A percentile compares a stretch with the other conserved stretches of the same genome.
phyloP scores from a whole-genome alignment of 1,139 yeast genomes.

The Yamadazyma conglobata region DNA sequence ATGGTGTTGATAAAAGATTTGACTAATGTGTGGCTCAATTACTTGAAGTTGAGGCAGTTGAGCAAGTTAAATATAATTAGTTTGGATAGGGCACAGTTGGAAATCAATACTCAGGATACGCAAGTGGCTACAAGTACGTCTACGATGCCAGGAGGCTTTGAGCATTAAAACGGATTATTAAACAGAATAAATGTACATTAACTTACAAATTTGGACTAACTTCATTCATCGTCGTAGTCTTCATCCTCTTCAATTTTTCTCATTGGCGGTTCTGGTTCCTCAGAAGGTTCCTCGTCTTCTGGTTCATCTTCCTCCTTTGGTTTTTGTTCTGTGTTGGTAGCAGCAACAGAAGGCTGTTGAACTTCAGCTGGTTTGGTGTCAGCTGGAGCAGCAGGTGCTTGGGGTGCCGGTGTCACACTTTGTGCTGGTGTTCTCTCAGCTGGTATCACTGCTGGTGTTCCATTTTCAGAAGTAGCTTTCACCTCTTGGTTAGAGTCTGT shows the following conservation, averaged over 20 bases:
- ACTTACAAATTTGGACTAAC: neutral
- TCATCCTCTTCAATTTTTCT: slow-evolving; percentile 81
- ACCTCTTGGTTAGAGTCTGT: too few relatives aligned
- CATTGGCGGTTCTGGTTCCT: slow-evolving; percentile 60
- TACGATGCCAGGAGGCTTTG: slow-evolving; percentile 6
- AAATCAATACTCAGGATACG: neutral
- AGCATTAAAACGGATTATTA: slow-evolving; percentile 1
- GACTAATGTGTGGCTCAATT: slow-evolving; percentile 28
- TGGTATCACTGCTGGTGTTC: too few relatives aligned
- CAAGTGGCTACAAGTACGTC: neutral
- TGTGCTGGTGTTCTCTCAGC: slow-evolving; percentile 1
- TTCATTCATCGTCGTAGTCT: slow-evolving; percentile 69
- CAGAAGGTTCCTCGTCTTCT: slow-evolving; percentile 22
- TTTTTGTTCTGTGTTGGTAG: slow-evolving; percentile 5
- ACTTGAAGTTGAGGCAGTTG: slow-evolving; percentile 25
- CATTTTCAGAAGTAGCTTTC: too few relatives aligned
- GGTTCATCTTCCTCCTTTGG: slow-evolving; percentile 27
- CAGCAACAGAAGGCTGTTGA: neutral
- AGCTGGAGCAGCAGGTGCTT: slow-evolving; percentile 3
- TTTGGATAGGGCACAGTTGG: slow-evolving; percentile 6
- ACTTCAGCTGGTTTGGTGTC: slow-evolving; percentile 5
- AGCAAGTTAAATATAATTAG: slow-evolving; percentile 18
- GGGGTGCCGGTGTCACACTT: slow-evolving; percentile 5
- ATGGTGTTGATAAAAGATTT: slow-evolving; percentile 36
- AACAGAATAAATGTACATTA: neutral